phyloP scores from a whole-genome alignment of 139 green algal genomes.

The Closterium sp. region DNA sequence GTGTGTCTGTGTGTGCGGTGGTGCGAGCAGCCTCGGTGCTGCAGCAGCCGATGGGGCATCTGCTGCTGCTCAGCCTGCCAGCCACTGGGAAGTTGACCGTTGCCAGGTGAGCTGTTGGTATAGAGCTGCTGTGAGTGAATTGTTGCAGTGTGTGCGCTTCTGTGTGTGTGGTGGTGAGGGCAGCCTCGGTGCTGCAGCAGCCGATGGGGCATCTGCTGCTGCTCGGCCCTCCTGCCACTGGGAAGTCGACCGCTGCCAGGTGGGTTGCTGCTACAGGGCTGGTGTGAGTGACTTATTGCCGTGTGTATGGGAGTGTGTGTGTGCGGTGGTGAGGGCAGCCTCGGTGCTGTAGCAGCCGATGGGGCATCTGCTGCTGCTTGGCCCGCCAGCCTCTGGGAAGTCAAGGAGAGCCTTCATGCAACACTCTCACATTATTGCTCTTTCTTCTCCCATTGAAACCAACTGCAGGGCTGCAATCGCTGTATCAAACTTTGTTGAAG shows the following conservation, averaged over 20 bases:
- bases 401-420: too few relatives aligned
- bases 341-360: background rate
- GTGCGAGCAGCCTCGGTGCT: background rate
- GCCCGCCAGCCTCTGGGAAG: background rate
- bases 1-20: background rate
- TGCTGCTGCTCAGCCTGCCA: slow-evolving; percentile 6
- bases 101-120: background rate
- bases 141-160: background rate
- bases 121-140: background rate
- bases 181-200: background rate
- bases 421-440: too few relatives aligned
- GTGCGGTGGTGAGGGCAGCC: background rate
- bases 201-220: slow-evolving; percentile 36
- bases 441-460: too few relatives aligned
- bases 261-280: background rate
- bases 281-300: too few relatives aligned
- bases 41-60: slow-evolving; percentile 22
- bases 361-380: slow-evolving; percentile 36
- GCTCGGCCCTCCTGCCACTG: slow-evolving; percentile 13
- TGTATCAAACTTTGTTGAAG: background rate
- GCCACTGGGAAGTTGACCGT: slow-evolving; percentile 19
- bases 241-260: slow-evolving; percentile 31
- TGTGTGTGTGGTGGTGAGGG: background rate
- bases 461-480: background rate
- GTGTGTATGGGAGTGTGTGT: too few relatives aligned